Base-by-base conservation (phyloP, 2,329 filamentous ascomycete genomes). In the Sporothrix dimorphospora region DNA sequence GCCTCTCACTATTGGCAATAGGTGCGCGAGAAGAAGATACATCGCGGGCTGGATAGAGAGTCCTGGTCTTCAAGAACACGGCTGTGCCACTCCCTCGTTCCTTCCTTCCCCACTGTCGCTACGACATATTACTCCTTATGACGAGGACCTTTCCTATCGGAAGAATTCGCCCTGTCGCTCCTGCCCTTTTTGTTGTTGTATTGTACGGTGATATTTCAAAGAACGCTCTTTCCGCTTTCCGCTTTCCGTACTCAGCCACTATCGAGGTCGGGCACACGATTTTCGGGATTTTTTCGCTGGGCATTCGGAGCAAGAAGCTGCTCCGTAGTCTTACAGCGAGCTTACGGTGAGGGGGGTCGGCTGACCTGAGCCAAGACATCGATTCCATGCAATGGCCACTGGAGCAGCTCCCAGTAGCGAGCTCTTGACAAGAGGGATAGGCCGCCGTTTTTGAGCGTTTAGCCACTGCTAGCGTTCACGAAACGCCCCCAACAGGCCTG, bases 341-440 rank as follows among this genome's bases (percentile, higher is more conserved):
- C 51, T 30, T 27, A n/a, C n/a, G 42, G 42, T 6, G 19, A 7
- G 34, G 40, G 11, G 45, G 19, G 47, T 68, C 47, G 45, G 65
- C 65, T 68, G 65, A 68, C 65, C 47, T 42, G 47, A 49, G 42
- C 63, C 63, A 67, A 49, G 63, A 51, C 63, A 63, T 19, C 16
- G 63, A 67, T 51, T 51, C 63, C 61, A 47, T 63, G 21, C 59
- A 38, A 59, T 45, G n/a, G n/a, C 42, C 42, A 45, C 42, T 45
- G 11, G 3, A 45, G 42, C 42, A 3, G 42, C 42, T 45, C 16
- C 42, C 42, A 45, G 42, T 45, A 45, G 16, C 9, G 30, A 59
- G 30, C 24, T 55, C 7, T 30, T 12, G 14, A 55, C 51, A 24
- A 19, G 51, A 19, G 51, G 51, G n/a, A 21, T 27, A 55, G 53